Evolutionary conservation across 495 filamentous ascomycete species (phyloP).

Genomic region (Aspergillus sparsus): DNA sequence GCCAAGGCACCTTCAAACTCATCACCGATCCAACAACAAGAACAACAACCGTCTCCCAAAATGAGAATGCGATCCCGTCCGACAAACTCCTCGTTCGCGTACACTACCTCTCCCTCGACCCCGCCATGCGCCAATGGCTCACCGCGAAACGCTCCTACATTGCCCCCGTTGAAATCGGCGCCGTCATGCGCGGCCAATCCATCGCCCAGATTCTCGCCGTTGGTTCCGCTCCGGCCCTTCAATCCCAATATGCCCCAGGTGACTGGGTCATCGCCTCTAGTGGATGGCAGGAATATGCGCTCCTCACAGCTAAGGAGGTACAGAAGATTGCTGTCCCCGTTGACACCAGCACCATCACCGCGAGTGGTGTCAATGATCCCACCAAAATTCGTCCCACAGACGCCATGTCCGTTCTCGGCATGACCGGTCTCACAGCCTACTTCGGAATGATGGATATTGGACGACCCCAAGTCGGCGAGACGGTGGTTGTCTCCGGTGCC

Average conservation of each 20-base stretch:
- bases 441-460: slow-evolving; percentile 64
- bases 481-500: slow-evolving; percentile 67
- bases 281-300: slow-evolving; percentile 65
- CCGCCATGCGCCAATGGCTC: slow-evolving; percentile 80
- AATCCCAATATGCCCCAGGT: slow-evolving; percentile 49
- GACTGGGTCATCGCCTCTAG: slow-evolving; percentile 51
- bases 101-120: slow-evolving; percentile 75
- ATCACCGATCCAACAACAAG: slow-evolving; percentile 25
- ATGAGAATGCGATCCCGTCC: slow-evolving; percentile 46
- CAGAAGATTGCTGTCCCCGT: slow-evolving; percentile 47
- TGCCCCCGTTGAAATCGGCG: slow-evolving; percentile 63
- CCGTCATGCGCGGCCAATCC: slow-evolving; percentile 64
- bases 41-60: slow-evolving; percentile 36
- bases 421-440: slow-evolving; percentile 67
- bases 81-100: slow-evolving; percentile 65
- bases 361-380: too few relatives aligned
- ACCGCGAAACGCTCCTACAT: slow-evolving; percentile 65
- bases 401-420: slow-evolving; percentile 57
- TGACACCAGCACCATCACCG: slow-evolving; percentile 35
- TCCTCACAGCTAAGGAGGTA: slow-evolving; percentile 48
- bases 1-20: slow-evolving; percentile 55
- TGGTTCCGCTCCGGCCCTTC: slow-evolving; percentile 32
- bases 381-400: slow-evolving; percentile 46
- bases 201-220: slow-evolving; percentile 57
- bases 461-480: slow-evolving; percentile 56